A percentile compares a stretch with the other conserved stretches of the same genome.
These are phyloP conservation scores for Xylaria scruposa DNA, from an alignment of 495 filamentous ascomycete genomes.

Conservation along the genomic window DNA sequence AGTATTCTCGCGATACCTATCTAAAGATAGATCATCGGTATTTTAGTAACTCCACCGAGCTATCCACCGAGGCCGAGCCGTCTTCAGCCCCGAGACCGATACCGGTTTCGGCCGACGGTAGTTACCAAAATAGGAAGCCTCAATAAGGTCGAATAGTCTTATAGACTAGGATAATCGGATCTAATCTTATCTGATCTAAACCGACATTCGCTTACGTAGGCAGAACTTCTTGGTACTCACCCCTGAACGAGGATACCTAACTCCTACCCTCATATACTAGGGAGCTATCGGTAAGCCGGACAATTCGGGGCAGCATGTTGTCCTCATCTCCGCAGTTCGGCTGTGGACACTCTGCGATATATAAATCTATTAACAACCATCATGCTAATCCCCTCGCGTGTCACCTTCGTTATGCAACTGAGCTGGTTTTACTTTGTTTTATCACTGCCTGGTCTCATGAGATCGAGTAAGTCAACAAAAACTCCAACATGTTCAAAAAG, in stretches of 20 bases:
- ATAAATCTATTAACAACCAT: background rate
- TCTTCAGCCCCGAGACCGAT: conserved; percentile 18
- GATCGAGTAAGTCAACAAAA: background rate
- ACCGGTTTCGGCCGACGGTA: conserved; percentile 24
- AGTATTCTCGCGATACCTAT: background rate
- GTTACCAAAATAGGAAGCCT: conserved; percentile 7
- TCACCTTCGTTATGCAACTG: background rate
- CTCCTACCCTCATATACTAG: background rate
- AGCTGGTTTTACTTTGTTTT: background rate
- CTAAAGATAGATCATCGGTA: conserved; percentile 1
- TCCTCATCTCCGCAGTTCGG: conserved; percentile 3
- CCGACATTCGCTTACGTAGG: background rate
- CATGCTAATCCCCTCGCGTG: background rate
- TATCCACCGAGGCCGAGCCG: conserved; percentile 19
- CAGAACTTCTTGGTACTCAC: background rate
- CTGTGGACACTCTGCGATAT: background rate
- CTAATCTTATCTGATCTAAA: conserved; percentile 44
- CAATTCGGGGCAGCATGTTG: background rate
- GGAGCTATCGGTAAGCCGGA: conserved; percentile 4
- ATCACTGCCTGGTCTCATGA: background rate
- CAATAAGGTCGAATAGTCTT: background rate
- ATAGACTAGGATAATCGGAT: conserved; percentile 24
- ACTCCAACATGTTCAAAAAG: conserved; percentile 35
- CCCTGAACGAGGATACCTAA: conserved; percentile 15
- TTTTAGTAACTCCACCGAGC: conserved; percentile 5